Base-by-base conservation (phyloP, 805 yeast species). In the Starmerella khaoyaiensis region DNA sequence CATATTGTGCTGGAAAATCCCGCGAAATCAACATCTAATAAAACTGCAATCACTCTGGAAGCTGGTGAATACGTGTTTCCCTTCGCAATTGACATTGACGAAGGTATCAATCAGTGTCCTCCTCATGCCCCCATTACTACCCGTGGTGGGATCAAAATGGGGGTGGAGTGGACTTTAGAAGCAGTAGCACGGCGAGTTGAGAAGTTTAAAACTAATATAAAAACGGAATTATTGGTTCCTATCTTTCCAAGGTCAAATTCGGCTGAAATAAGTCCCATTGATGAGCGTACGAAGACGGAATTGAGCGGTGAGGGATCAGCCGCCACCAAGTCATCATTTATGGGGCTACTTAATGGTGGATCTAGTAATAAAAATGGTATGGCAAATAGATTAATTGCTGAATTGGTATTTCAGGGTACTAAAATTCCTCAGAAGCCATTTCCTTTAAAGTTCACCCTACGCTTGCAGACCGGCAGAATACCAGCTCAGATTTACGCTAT, bases 1-100 rank as follows among this genome's bases (percentile, higher is more conserved):
- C 24, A 34, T 6, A 14, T 26, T 7, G 35, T 29, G 23, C 11
- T 28, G 8, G 42, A 27, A 6, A 24, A 26, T 9, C 28, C 18
- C 18, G n/a, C 11, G 14, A 26, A 17, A 14, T 12, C 36, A 5
- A 15, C 21, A 4, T 27, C 40, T 22, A 21, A 10, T 12, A 12
- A 21, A 17, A n/a, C n/a, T n/a, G 26, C 40, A 3, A 17, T 34
- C 8, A 15, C 22, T 5, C 37, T 42, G 6, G 40, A 40, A 18
- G 18, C 14, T 10, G 46, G 46, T 18, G 46, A 42, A 29, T 40
- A 42, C 30, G 14, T 25, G 6, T 42, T 40, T 15, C 46, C 46
- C 22, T 42, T 42, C 25, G 27, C 37, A 4, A 5, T 40, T 8
- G 35, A 31, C 16, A 33, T 42, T 9, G 10, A 25, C 4, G 39